Conservation (phyloP, 257 asterid genomes). For the Forsythia suspensa region DNA sequence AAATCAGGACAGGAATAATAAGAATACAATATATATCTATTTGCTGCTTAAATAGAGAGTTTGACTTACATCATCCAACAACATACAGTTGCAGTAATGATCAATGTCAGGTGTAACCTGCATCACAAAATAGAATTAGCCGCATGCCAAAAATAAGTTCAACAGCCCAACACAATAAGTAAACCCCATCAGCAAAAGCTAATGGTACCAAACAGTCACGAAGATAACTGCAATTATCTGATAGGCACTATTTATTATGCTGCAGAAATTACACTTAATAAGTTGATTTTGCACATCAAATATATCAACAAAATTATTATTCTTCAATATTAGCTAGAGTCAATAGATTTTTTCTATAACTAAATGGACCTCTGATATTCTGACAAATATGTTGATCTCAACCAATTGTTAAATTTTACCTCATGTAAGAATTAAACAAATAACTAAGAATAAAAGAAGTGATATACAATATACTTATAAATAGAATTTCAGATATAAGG, state of each 20-base stretch:
- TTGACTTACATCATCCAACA: constrained; percentile 98
- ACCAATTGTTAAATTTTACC: not conserved
- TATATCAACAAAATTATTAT: not conserved
- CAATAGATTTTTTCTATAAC: not conserved
- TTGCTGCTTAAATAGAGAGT: constrained; percentile 19
- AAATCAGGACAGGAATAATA: not conserved
- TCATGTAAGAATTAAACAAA: not conserved
- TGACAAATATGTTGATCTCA: not conserved
- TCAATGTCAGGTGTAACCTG: constrained; percentile 92
- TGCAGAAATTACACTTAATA: not conserved
- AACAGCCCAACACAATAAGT: not conserved
- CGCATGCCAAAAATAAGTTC: constrained; percentile 1
- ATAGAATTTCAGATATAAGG: not conserved
- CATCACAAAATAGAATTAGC: constrained; percentile 25
- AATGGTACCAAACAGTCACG: not conserved
- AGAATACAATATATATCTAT: not conserved
- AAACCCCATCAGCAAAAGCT: not conserved
- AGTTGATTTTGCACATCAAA: not conserved
- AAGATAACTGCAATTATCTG: not conserved
- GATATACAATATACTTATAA: not conserved
- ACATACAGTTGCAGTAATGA: constrained; percentile 93
- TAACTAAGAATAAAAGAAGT: not conserved
- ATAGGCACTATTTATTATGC: not conserved
- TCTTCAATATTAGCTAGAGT: not conserved
- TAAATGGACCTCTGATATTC: not conserved